Conservation (phyloP, 176 grass and related monocot species). For the Ensete ventricosum region DNA sequence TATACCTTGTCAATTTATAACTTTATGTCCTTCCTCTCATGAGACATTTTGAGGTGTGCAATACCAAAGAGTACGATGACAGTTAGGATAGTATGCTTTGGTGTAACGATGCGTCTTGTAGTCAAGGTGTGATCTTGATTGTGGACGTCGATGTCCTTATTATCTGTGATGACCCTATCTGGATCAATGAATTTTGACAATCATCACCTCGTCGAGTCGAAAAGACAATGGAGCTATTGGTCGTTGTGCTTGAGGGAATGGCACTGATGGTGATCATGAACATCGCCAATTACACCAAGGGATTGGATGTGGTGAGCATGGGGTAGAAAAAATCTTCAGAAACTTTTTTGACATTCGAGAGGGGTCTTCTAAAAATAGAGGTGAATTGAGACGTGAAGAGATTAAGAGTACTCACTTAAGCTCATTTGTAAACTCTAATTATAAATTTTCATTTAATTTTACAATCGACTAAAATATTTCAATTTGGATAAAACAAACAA, state of each 20-base stretch:
- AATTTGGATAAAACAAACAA: too few species aligned
- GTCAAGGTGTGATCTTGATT: neutral
- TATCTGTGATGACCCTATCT: neutral
- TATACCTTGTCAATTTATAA: fast-evolving
- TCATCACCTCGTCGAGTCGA: neutral
- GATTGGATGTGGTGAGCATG: neutral
- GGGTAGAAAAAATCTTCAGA: neutral
- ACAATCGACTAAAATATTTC: too few species aligned
- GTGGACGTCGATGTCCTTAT: neutral
- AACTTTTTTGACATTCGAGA: neutral
- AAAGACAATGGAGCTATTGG: neutral
- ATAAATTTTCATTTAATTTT: too few species aligned
- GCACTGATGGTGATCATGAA: neutral
- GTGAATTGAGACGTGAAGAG: neutral
- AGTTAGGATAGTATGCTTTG: too few species aligned
- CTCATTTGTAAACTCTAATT: too few species aligned
- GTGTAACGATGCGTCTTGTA: fast-evolving
- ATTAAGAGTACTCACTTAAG: neutral
- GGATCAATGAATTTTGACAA: neutral
- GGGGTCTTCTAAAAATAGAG: neutral
- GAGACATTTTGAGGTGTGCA: neutral
- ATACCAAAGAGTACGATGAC: neutral
- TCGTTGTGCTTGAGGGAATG: neutral
- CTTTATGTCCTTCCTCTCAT: too few species aligned
- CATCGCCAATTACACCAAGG: neutral